A percentile compares a stretch with the other conserved stretches of the same genome.
Conservation (phyloP, 371 early-diverging fungal genomes). For the Lichtheimia ornata region DNA sequence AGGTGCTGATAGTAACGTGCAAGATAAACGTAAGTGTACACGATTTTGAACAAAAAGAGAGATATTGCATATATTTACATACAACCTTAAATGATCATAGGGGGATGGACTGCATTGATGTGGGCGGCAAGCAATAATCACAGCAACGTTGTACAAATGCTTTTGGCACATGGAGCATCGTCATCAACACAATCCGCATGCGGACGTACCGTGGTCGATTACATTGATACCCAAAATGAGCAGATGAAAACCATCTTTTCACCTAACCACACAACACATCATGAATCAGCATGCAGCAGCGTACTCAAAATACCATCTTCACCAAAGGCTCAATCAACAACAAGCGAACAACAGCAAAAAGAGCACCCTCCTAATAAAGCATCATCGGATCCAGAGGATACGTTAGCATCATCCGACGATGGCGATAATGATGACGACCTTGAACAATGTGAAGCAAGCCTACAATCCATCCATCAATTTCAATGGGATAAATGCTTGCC, state of each 20-base stretch:
- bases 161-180: conserved; percentile 80
- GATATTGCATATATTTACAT: too few relatives aligned
- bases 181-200: conserved; percentile 62
- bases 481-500: conserved; percentile 77
- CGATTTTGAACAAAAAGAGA: too few relatives aligned
- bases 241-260: conserved; percentile 53
- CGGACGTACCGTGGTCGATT: conserved; percentile 79
- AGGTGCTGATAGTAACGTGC: conserved; percentile 71
- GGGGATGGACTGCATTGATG: conserved; percentile 92
- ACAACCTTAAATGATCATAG: conserved; percentile 27
- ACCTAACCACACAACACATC: neutral
- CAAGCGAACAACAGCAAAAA: neutral
- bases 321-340: neutral
- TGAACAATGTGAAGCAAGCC: conserved; percentile 17
- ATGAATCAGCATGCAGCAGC: neutral
- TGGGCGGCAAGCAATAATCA: conserved; percentile 93
- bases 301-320: too few relatives aligned
- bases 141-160: conserved; percentile 65
- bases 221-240: conserved; percentile 61
- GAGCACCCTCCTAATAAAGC: too few relatives aligned
- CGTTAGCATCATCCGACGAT: neutral
- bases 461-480: conserved; percentile 58
- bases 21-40: conserved; percentile 67
- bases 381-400: neutral
- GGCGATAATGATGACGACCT: conserved; percentile 5